Evolutionary conservation across 2,329 filamentous ascomycete genomes (phyloP).

Genomic region (Neofusicoccum laricinum): DNA sequence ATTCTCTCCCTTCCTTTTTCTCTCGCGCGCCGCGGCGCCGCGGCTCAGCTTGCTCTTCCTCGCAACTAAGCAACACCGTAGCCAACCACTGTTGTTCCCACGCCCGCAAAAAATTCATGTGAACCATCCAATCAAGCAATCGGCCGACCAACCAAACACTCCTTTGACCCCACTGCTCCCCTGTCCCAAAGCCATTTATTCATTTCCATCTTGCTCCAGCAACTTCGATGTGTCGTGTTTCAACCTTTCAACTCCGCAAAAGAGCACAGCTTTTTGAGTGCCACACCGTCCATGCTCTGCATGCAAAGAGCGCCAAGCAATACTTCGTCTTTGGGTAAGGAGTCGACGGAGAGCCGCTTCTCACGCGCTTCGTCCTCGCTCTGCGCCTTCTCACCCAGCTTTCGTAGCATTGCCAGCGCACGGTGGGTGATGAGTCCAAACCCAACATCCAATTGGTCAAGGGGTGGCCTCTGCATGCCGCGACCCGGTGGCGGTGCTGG

Average conservation of each 20-base stretch:
- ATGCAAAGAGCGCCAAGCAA: slow-evolving; percentile 47
- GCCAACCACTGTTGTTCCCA: neutral
- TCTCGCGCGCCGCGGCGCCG: neutral
- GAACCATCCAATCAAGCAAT: neutral
- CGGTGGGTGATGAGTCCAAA: slow-evolving; percentile 43
- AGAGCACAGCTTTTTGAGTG: slow-evolving; percentile 41
- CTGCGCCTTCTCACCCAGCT: slow-evolving; percentile 45
- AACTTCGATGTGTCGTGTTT: neutral
- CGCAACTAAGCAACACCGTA: neutral
- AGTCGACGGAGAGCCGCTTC: slow-evolving; percentile 23
- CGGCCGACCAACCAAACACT: neutral
- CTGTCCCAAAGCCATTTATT: neutral
- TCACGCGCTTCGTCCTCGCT: slow-evolving; percentile 29
- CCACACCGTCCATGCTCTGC: slow-evolving; percentile 41
- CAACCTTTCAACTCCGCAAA: slow-evolving; percentile 34
- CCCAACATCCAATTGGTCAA: slow-evolving; percentile 34
- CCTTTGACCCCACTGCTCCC: neutral
- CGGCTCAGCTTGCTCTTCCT: neutral
- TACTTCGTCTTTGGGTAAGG: slow-evolving; percentile 43
- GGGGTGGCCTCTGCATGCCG: slow-evolving; percentile 24
- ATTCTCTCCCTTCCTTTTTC: neutral
- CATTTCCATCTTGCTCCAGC: neutral
- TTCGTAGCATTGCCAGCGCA: slow-evolving; percentile 46
- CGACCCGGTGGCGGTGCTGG: neutral
- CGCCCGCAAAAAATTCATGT: neutral